Evolutionary conservation across 257 asterid genomes (phyloP).

Genomic region (Galeopsis tetrahit): DNA sequence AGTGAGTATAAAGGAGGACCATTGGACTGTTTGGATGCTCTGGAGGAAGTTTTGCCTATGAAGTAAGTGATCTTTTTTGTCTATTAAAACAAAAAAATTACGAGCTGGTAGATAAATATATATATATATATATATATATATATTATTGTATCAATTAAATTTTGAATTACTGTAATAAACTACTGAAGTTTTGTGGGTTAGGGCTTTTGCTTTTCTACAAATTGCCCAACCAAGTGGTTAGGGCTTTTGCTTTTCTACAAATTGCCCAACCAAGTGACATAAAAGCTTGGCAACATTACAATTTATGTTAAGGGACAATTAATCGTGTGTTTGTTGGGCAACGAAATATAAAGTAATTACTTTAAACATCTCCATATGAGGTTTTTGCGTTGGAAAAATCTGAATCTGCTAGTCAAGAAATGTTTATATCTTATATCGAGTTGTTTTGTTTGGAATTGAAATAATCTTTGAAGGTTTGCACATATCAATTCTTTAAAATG

Average conservation of each 20-base stretch:
- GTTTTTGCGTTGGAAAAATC: not conserved
- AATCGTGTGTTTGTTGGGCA: constrained; percentile 15
- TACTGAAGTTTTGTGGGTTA: constrained; percentile 19
- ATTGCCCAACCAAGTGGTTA: not conserved
- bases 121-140: too few species aligned
- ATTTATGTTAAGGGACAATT: not conserved
- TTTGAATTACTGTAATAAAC: not conserved
- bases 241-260: constrained; percentile 20
- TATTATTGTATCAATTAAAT: constrained; percentile 7
- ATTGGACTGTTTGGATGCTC: constrained; percentile 50
- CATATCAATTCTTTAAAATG: not conserved
- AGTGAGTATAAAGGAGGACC: constrained; percentile 52
- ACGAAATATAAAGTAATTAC: not conserved
- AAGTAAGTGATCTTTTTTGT: constrained; percentile 41
- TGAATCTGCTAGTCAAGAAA: not conserved
- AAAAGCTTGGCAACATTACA: not conserved
- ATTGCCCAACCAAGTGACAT: not conserved
- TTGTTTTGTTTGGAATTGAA: not conserved
- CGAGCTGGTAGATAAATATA: not conserved
- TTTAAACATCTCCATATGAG: constrained; percentile 1
- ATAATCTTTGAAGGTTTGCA: not conserved
- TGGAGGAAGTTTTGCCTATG: constrained; percentile 58
- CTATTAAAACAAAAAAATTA: not conserved
- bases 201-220: constrained; percentile 20
- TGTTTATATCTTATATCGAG: not conserved